Conservation (phyloP, 139 green algal species). For the Tetraselmis chui region DNA sequence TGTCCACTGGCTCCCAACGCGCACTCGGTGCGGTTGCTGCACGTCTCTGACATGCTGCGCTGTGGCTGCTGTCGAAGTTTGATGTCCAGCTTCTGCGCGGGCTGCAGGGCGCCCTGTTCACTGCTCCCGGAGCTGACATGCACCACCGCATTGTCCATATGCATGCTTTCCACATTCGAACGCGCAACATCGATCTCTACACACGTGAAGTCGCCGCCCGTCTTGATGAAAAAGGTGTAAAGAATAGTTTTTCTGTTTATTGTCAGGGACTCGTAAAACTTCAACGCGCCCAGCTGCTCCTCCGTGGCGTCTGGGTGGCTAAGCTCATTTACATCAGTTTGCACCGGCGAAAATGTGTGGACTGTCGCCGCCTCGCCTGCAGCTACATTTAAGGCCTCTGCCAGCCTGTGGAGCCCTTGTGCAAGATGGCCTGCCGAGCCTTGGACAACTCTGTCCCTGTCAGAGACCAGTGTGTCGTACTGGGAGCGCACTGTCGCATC, state of each 20-base stretch:
- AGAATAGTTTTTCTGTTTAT: neutral
- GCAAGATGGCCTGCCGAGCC: neutral
- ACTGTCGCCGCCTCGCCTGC: neutral
- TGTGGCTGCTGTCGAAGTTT: neutral
- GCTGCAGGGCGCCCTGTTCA: neutral
- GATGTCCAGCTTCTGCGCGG: neutral
- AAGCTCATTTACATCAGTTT: neutral
- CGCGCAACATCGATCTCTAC: neutral
- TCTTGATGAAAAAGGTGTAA: neutral
- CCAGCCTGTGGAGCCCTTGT: neutral
- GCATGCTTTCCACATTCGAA: neutral
- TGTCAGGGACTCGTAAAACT: neutral
- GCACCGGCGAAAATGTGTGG: neutral
- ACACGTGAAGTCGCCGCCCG: neutral
- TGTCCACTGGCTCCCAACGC: neutral
- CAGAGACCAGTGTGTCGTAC: neutral
- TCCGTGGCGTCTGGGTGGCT: neutral
- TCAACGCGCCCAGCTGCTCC: neutral
- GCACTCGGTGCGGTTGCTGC: neutral
- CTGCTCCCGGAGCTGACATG: no score
- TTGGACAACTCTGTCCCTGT: neutral
- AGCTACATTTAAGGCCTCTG: neutral
- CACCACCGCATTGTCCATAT: no score
- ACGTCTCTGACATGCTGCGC: neutral
- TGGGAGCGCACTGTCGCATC: neutral